These are phyloP conservation scores for Nemania abortiva DNA, from an alignment of 2,329 filamentous ascomycete genomes.

Conservation along the genomic window DNA sequence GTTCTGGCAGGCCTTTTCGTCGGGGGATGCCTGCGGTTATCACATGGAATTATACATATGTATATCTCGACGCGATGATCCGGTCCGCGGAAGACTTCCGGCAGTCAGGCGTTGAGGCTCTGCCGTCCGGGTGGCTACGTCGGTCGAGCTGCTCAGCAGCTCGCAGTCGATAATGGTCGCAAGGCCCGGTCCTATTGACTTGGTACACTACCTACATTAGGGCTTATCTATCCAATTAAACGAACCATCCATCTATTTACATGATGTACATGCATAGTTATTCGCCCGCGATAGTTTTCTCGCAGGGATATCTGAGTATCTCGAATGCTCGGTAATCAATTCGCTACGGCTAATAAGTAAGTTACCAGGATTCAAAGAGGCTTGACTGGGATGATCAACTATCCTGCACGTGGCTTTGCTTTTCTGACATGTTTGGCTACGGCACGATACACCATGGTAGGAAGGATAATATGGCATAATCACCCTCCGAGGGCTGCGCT, in stretches of 20 bases:
- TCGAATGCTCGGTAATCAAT: not conserved
- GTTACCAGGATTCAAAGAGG: not conserved
- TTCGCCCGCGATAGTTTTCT: no score
- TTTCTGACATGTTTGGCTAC: conserved; percentile 1
- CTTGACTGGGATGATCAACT: conserved; percentile 18
- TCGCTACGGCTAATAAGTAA: not conserved
- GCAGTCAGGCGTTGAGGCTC: conserved; percentile 35
- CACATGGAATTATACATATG: conserved; percentile 15
- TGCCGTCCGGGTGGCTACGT: conserved; percentile 24
- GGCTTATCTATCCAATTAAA: no score
- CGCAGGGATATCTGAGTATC: no score
- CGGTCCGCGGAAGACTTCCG: conserved; percentile 35
- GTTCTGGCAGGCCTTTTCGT: not conserved
- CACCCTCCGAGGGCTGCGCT: not conserved
- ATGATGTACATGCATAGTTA: no score
- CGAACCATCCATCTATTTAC: no score
- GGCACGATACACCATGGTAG: not conserved
- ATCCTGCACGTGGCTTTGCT: conserved; percentile 18
- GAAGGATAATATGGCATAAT: conserved; percentile 8
- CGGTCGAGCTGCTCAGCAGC: not conserved
- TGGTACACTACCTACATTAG: not conserved
- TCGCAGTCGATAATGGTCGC: not conserved
- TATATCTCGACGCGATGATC: conserved; percentile 28
- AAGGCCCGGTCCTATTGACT: not conserved
- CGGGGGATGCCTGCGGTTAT: conserved; percentile 22